Evolutionary conservation across 495 filamentous ascomycete species (phyloP).

Genomic region (Neurospora tetrasperma): DNA sequence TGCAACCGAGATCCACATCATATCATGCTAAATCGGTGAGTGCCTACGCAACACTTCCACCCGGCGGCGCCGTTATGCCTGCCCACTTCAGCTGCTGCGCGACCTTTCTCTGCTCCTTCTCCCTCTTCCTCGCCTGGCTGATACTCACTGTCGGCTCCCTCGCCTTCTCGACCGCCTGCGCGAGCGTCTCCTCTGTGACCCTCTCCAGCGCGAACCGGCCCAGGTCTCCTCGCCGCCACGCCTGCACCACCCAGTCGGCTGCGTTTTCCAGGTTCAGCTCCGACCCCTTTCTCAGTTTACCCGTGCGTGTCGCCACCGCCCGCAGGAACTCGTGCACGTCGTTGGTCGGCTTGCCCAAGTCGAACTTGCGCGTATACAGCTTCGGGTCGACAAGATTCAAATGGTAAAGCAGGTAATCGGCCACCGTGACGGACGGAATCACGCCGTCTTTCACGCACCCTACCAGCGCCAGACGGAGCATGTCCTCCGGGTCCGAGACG

Average conservation of each 20-base stretch:
- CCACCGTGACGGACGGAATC: constrained; percentile 61
- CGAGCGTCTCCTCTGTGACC: constrained; percentile 47
- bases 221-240: constrained; percentile 68
- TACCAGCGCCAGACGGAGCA: constrained; percentile 85
- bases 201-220: constrained; percentile 76
- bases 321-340: constrained; percentile 61
- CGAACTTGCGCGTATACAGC: constrained; percentile 50
- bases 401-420: constrained; percentile 80
- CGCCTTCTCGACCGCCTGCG: constrained; percentile 27
- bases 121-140: constrained; percentile 35
- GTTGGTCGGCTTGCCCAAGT: constrained; percentile 56
- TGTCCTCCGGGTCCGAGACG: constrained; percentile 69
- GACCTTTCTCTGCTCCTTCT: constrained; percentile 31
- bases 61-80: background rate
- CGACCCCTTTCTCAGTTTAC: constrained; percentile 67
- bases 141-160: constrained; percentile 28
- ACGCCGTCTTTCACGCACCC: constrained; percentile 87
- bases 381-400: constrained; percentile 54
- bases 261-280: constrained; percentile 59
- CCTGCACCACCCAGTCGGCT: constrained; percentile 74
- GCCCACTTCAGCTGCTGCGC: constrained; percentile 23
- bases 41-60: background rate
- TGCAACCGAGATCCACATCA: background rate
- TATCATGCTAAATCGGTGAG: background rate
- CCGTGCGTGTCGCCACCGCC: constrained; percentile 58